A percentile compares a stretch with the other conserved stretches of the same genome.
Conservation (phyloP, 2,329 filamentous ascomycete genomes). For the Cordyceps pruinosa region DNA sequence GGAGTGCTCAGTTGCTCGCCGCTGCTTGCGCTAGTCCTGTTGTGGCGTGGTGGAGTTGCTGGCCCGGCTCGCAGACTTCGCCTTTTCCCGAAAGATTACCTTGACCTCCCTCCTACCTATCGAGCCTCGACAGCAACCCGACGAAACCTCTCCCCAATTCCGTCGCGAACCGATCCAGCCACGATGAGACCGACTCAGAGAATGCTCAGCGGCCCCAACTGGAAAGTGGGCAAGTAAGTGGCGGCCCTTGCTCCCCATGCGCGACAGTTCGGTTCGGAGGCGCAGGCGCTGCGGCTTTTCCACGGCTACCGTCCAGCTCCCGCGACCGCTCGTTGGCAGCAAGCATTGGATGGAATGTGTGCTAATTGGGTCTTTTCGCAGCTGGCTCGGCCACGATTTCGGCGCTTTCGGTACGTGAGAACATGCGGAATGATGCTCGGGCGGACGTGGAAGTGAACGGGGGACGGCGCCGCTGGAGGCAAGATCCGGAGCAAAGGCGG, state of each 20-base stretch:
- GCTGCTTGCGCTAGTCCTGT: slow-evolving; percentile 6
- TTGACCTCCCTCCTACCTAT: slow-evolving; percentile 6
- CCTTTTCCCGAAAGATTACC: slow-evolving; percentile 17
- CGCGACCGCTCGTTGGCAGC: background rate
- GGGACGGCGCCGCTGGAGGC: background rate
- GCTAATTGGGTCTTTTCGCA: slow-evolving; percentile 32
- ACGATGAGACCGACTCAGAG: slow-evolving; percentile 38
- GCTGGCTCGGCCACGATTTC: slow-evolving; percentile 64
- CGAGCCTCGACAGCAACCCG: slow-evolving; percentile 7
- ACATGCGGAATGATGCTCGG: slow-evolving; percentile 3
- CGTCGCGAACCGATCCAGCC: slow-evolving; percentile 14
- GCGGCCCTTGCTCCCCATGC: background rate
- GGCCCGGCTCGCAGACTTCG: slow-evolving; percentile 17
- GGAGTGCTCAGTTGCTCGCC: background rate
- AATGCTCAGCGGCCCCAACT: slow-evolving; percentile 28
- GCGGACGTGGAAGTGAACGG: background rate
- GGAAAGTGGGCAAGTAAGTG: slow-evolving; percentile 30
- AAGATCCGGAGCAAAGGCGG: background rate
- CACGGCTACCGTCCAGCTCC: background rate
- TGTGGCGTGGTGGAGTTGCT: slow-evolving; percentile 8
- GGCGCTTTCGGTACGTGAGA: slow-evolving; percentile 62
- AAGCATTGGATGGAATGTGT: background rate
- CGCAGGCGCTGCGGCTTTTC: slow-evolving; percentile 28
- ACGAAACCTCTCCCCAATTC: background rate
- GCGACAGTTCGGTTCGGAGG: slow-evolving; percentile 11